Evolutionary conservation across 441 rosid genomes (phyloP).

Genomic region (Gossypium schwendimanii): DNA sequence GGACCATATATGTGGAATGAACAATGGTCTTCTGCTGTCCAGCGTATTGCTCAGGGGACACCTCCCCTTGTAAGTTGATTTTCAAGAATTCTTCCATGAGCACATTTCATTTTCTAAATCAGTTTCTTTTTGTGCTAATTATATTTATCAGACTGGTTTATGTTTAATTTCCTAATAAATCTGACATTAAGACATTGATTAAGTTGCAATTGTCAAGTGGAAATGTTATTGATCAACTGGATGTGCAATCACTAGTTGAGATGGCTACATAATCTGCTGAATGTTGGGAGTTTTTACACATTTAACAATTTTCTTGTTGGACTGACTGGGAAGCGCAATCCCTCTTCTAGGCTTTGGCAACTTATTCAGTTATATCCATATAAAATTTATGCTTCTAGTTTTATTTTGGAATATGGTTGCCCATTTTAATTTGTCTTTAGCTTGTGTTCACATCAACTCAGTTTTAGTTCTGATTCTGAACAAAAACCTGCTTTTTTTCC

Average conservation of each 20-base stretch:
- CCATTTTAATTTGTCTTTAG: not conserved
- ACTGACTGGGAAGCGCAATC: not conserved
- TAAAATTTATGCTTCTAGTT: not conserved
- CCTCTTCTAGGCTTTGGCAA: not conserved
- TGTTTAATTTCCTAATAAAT: not conserved
- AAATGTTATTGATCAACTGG: not conserved
- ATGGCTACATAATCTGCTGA: not conserved
- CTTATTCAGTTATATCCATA: not conserved
- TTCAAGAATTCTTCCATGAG: conserved; percentile 19
- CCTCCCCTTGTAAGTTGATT: conserved; percentile 91
- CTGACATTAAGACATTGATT: not conserved
- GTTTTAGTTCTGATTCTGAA: not conserved
- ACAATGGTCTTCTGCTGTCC: conserved; percentile 79
- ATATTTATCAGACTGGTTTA: not conserved
- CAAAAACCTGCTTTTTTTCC: not conserved
- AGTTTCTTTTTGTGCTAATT: conserved; percentile 6
- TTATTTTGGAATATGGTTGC: not conserved
- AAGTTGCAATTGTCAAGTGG: not conserved
- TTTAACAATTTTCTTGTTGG: not conserved
- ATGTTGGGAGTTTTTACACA: not conserved
- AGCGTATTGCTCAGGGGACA: conserved; percentile 92
- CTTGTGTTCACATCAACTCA: not conserved
- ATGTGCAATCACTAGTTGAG: not conserved
- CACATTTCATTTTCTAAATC: not conserved
- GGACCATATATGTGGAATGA: conserved; percentile 96